Conservation (phyloP, 2,329 filamentous ascomycete species). For the Colletotrichum zoysiae region DNA sequence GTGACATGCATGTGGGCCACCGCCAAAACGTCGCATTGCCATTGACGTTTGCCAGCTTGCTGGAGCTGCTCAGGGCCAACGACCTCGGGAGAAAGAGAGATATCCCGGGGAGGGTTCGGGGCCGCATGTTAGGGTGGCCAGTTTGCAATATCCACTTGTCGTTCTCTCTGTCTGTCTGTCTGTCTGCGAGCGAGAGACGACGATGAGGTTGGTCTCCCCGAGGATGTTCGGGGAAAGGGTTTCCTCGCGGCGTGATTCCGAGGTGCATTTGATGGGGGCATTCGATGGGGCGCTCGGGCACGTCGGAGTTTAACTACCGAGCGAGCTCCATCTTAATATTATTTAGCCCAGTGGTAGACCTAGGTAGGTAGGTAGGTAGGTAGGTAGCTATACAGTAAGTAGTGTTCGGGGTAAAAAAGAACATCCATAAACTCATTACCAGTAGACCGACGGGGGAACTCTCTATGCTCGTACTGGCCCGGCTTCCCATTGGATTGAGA, state of each 20-base stretch:
- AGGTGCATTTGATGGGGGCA: conserved; percentile 13
- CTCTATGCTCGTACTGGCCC: not conserved
- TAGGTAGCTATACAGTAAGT: no score
- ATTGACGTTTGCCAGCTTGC: not conserved
- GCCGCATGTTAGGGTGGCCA: conserved; percentile 5
- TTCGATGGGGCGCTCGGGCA: conserved; percentile 3
- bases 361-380: no score
- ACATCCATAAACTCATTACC: no score
- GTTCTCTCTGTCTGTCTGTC: not conserved
- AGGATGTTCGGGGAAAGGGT: not conserved
- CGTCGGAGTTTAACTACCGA: conserved; percentile 12
- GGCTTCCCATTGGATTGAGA: not conserved
- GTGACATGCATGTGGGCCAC: conserved; percentile 14
- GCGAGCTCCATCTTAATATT: not conserved
- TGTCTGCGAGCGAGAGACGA: not conserved
- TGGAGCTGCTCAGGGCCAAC: conserved; percentile 8
- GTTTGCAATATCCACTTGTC: not conserved
- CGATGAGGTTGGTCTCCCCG: not conserved
- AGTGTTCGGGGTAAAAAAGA: no score
- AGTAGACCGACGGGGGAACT: not conserved
- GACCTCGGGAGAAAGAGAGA: conserved; percentile 1
- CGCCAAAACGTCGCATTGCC: not conserved
- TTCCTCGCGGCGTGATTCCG: conserved; percentile 6
- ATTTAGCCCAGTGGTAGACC: not conserved
- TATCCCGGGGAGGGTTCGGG: conserved; percentile 16